phyloP scores from a whole-genome alignment of 768 basidiomycete species.

The Hebeloma cylindrosporum region DNA sequence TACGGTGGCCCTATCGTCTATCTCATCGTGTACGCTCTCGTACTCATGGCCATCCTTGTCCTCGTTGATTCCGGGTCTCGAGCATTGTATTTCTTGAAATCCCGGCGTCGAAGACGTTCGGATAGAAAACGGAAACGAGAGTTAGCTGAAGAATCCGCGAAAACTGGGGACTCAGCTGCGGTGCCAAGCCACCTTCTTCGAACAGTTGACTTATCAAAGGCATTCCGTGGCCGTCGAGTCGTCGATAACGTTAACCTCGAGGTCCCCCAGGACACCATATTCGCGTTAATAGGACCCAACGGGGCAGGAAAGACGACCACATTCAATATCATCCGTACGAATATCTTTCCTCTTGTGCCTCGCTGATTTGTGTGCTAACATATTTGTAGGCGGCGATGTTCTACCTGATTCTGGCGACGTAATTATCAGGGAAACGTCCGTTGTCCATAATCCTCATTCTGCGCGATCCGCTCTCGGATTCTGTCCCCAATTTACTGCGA shows the following conservation, averaged over 20 bases:
- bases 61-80: constrained; percentile 72
- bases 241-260: constrained; percentile 76
- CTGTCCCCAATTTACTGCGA: constrained; percentile 84
- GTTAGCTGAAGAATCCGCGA: too few relatives aligned
- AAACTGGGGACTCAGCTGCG: constrained; percentile 50
- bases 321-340: constrained; percentile 77
- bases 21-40: constrained; percentile 57
- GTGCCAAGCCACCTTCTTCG: constrained; percentile 57
- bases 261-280: constrained; percentile 58
- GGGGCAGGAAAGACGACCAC: constrained; percentile 84
- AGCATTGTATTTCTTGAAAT: constrained; percentile 38
- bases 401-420: constrained; percentile 70
- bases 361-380: background rate
- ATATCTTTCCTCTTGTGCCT: background rate
- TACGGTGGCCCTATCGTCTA: constrained; percentile 79
- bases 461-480: constrained; percentile 75
- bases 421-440: constrained; percentile 63
- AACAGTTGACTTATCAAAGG: constrained; percentile 62
- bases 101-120: too few relatives aligned
- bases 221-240: constrained; percentile 54
- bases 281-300: constrained; percentile 78
- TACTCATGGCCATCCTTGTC: constrained; percentile 63
- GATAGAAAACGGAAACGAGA: too few relatives aligned
- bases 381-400: constrained; percentile 60
- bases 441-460: constrained; percentile 58